Conservation (phyloP, 2,329 filamentous ascomycete genomes). For the Coniochaeta sp. region DNA sequence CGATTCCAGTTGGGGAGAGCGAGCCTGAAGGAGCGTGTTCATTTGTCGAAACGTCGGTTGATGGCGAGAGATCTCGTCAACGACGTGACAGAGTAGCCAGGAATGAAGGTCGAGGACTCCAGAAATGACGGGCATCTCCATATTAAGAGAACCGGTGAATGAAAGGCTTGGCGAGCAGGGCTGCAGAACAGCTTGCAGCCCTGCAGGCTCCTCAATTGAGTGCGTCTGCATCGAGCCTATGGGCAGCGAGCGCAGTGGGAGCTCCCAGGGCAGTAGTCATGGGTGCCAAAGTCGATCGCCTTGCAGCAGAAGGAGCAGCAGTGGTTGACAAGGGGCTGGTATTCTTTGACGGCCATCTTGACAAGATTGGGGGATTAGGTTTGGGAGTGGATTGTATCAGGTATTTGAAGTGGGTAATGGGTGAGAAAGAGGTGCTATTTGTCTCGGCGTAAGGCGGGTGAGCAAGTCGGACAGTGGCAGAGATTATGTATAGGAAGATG, state of each 20-base stretch:
- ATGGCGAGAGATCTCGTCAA: neutral
- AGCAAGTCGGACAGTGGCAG: neutral
- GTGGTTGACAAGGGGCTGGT: conserved; percentile 35
- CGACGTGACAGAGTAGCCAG: neutral
- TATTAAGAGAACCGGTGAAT: conserved; percentile 10
- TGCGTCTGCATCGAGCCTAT: conserved; percentile 11
- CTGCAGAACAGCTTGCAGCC: conserved; percentile 12
- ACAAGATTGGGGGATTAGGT: neutral
- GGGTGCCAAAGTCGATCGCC: conserved; percentile 39
- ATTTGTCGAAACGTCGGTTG: neutral
- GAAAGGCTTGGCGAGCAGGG: conserved; percentile 1
- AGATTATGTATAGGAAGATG: neutral
- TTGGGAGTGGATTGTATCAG: neutral
- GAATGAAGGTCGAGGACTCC: neutral
- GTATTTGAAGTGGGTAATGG: neutral
- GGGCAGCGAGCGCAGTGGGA: conserved; percentile 35
- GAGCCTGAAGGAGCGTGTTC: neutral
- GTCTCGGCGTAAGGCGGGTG: neutral
- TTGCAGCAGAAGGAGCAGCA: conserved; percentile 47
- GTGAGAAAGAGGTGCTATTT: neutral
- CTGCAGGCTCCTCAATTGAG: conserved; percentile 20
- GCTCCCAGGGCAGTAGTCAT: conserved; percentile 38
- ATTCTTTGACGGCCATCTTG: conserved; percentile 28
- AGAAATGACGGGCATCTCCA: neutral
- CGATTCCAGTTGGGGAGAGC: neutral